These are phyloP conservation scores for Rhodotorula sp. DNA, from an alignment of 1,284 basidiomycete species.

Conservation along the genomic window DNA sequence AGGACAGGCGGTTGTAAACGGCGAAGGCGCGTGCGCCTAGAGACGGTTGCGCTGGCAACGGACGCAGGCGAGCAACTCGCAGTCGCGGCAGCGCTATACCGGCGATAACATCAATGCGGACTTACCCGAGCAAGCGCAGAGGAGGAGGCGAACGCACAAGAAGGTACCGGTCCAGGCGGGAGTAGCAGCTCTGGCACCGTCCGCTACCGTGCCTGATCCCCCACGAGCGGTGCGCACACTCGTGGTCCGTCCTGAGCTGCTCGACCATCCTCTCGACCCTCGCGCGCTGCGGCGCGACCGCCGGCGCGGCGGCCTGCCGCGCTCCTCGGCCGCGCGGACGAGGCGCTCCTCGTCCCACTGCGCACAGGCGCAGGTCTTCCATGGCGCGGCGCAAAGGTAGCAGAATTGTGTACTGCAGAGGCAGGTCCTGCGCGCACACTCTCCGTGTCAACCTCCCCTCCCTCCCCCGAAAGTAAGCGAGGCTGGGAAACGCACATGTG, in stretches of 20 bases:
- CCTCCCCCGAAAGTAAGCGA: too few species aligned
- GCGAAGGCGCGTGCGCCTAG: too few species aligned
- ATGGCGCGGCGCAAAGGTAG: constrained; percentile 42
- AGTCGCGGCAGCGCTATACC: constrained; percentile 51
- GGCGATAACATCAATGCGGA: too few species aligned
- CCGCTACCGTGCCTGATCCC: not conserved
- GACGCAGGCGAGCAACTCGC: constrained; percentile 50
- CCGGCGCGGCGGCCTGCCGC: constrained; percentile 39
- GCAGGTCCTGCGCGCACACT: constrained; percentile 2
- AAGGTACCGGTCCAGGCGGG: constrained; percentile 31
- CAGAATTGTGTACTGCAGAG: constrained; percentile 13
- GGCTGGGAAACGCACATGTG: constrained; percentile 11
- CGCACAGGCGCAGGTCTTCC: constrained; percentile 55
- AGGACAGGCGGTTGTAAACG: too few species aligned
- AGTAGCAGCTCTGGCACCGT: not conserved
- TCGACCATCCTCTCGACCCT: constrained; percentile 46
- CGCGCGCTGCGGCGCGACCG: constrained; percentile 51
- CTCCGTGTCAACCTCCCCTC: not conserved
- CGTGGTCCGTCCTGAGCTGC: too few species aligned
- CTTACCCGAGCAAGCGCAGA: not conserved
- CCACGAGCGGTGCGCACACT: not conserved
- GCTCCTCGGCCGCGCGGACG: constrained; percentile 51
- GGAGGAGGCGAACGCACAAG: constrained; percentile 51
- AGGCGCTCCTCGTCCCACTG: constrained; percentile 62
- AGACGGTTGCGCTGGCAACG: constrained; percentile 50